phyloP scores from a whole-genome alignment of 2,329 filamentous ascomycete species.

The Stromatinia cepivora region DNA sequence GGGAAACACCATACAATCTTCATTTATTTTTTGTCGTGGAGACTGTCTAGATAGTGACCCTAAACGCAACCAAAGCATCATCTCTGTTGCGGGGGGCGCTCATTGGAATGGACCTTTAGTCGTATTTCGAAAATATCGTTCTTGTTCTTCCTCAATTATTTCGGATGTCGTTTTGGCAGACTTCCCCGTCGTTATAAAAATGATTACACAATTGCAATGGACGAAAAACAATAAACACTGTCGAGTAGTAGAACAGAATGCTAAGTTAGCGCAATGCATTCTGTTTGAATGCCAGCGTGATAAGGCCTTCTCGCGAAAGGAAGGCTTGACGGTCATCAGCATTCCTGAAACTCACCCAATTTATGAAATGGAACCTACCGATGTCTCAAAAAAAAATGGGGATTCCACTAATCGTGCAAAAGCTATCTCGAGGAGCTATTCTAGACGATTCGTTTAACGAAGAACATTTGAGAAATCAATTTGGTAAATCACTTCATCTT shows the following conservation, averaged over 20 bases:
- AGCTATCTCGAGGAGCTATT: neutral
- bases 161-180: neutral
- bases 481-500: neutral
- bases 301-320: accelerated
- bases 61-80: neutral
- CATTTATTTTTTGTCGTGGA: neutral
- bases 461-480: neutral
- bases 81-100: neutral
- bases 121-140: neutral
- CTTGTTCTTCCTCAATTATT: neutral
- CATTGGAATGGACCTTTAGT: neutral
- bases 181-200: neutral
- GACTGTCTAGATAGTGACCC: too few relatives aligned
- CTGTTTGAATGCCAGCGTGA: neutral
- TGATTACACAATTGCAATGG: neutral
- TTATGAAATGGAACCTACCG: neutral
- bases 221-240: neutral
- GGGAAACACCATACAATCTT: neutral
- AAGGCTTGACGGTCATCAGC: accelerated
- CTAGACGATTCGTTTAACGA: neutral
- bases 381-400: neutral
- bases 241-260: too few relatives aligned
- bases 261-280: neutral
- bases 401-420: neutral
- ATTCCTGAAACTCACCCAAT: neutral